These are phyloP conservation scores for Pezicula carpinea DNA, from an alignment of 2,329 filamentous ascomycete species.

Conservation along the genomic window DNA sequence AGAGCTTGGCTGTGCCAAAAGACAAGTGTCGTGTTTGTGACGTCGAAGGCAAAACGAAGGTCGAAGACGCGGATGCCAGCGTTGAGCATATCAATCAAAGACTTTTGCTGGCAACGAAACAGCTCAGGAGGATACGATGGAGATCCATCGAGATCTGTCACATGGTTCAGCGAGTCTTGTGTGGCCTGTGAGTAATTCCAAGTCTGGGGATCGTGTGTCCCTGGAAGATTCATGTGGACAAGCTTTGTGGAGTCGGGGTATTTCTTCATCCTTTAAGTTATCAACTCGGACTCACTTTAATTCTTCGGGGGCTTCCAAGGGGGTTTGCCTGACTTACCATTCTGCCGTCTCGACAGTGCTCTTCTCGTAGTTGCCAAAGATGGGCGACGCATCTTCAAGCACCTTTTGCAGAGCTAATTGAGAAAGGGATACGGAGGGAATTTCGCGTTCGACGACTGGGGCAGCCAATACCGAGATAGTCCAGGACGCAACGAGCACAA, in stretches of 20 bases:
- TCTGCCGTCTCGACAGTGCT: slow-evolving; percentile 23
- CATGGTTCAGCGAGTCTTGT: slow-evolving; percentile 33
- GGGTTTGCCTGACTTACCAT: no score
- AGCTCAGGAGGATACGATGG: slow-evolving; percentile 22
- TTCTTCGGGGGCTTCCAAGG: no score
- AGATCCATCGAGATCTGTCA: slow-evolving; percentile 35
- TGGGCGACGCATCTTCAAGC: slow-evolving; percentile 35
- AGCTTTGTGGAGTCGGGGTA: slow-evolving; percentile 38
- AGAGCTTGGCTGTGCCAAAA: slow-evolving; percentile 45
- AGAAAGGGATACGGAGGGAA: slow-evolving; percentile 23
- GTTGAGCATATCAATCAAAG: slow-evolving; percentile 36
- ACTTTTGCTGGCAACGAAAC: slow-evolving; percentile 38
- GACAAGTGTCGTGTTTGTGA: slow-evolving; percentile 37
- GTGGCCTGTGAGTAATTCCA: slow-evolving; percentile 45
- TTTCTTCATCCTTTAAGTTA: slow-evolving; percentile 43
- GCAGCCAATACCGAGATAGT: no score
- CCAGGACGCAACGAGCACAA: no score
- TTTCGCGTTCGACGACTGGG: no score
- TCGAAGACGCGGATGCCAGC: slow-evolving; percentile 46
- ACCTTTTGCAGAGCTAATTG: slow-evolving; percentile 37
- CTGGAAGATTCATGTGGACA: slow-evolving; percentile 44
- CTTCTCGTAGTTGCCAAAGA: slow-evolving; percentile 35
- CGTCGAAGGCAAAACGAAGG: slow-evolving; percentile 43
- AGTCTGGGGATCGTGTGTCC: slow-evolving; percentile 44
- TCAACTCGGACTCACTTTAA: no score